These are phyloP conservation scores for Trichophyton equinum DNA, from an alignment of 2,329 filamentous ascomycete genomes.

Conservation along the genomic window DNA sequence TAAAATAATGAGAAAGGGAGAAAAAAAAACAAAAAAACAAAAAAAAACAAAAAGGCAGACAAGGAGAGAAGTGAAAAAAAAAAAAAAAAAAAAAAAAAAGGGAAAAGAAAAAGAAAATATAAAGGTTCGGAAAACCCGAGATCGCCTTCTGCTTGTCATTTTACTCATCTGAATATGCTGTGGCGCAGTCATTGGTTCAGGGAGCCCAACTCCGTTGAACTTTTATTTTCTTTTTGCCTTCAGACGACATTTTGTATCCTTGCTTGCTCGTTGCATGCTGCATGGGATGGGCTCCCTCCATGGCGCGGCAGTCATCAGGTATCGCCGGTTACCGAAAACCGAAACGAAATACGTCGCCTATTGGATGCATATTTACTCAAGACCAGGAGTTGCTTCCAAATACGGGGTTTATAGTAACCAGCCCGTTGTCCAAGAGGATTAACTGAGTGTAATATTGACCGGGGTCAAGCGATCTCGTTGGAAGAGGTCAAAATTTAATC, in stretches of 20 bases:
- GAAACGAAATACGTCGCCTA: not conserved
- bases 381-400: not conserved
- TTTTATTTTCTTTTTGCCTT: not conserved
- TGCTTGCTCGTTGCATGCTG: not conserved
- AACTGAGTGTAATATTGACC: not conserved
- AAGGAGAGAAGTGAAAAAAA: too few species aligned
- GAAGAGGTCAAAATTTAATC: not conserved
- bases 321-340: not conserved
- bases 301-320: not conserved
- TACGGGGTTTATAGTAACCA: not conserved
- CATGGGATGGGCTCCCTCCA: not conserved
- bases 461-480: not conserved
- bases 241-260: not conserved
- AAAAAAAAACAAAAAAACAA: not conserved
- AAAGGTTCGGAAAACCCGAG: slow-evolving; percentile 1
- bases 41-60: not conserved
- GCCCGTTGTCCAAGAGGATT: not conserved
- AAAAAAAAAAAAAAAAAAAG: not conserved
- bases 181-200: not conserved
- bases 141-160: not conserved
- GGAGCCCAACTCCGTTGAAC: not conserved
- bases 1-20: too few species aligned
- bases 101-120: not conserved
- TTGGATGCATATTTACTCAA: not conserved
- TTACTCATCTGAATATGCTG: not conserved